Evolutionary conservation across 306 rosid species (phyloP).

Genomic region (Potentilla sterilis): DNA sequence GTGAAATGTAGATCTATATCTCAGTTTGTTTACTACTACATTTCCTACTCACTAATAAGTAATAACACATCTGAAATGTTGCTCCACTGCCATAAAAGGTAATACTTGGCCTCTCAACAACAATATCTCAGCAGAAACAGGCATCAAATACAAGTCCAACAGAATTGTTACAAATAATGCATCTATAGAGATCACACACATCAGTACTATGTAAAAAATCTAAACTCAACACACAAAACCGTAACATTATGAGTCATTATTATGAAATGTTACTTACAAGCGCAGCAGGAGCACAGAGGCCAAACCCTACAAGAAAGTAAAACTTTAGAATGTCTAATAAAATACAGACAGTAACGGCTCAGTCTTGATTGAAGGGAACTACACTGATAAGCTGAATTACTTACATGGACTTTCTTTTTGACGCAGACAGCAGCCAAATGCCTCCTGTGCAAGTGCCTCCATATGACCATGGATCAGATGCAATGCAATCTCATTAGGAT

Average conservation of each 20-base stretch:
- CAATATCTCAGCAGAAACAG: neutral
- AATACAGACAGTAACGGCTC: conserved; percentile 3
- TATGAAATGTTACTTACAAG: conserved; percentile 35
- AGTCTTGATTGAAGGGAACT: neutral
- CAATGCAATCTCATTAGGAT: conserved; percentile 69
- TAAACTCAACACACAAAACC: neutral
- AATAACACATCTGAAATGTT: neutral
- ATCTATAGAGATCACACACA: neutral
- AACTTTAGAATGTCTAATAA: neutral
- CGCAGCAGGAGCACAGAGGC: conserved; percentile 24
- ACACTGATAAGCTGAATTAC: conserved; percentile 30
- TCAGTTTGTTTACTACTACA: neutral
- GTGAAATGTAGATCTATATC: neutral
- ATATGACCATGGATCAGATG: conserved; percentile 74
- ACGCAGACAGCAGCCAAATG: conserved; percentile 43
- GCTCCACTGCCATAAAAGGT: neutral
- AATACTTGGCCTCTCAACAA: neutral
- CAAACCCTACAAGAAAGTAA: conserved; percentile 26
- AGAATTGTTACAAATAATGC: neutral
- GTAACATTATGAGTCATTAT: neutral
- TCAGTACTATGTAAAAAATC: neutral
- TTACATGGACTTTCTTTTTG: conserved; percentile 44
- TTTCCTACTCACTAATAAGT: neutral
- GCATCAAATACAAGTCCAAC: neutral
- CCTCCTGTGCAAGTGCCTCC: conserved; percentile 72